These are phyloP conservation scores for Fomitopsis palustris DNA, from an alignment of 1,284 basidiomycete species.

Conservation along the genomic window DNA sequence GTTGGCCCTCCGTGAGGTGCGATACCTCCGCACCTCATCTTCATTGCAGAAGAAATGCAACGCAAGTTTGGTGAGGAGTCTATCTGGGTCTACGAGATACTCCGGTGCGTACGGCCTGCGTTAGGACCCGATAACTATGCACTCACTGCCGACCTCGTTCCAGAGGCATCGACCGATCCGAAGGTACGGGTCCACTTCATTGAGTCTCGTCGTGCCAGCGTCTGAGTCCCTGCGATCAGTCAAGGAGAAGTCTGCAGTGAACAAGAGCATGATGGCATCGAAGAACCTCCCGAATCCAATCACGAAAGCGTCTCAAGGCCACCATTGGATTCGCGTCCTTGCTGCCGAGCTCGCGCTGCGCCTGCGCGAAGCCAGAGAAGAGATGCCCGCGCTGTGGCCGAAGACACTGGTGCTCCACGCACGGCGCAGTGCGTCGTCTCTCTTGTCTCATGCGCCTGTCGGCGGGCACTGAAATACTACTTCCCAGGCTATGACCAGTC, in stretches of 20 bases:
- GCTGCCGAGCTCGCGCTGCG: slow-evolving; percentile 87
- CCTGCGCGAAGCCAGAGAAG: slow-evolving; percentile 78
- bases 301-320: slow-evolving; percentile 67
- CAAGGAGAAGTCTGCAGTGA: slow-evolving; percentile 77
- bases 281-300: slow-evolving; percentile 87
- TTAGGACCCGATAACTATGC: neutral
- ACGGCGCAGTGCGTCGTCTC: slow-evolving; percentile 50
- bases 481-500: slow-evolving; percentile 58
- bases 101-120: slow-evolving; percentile 45
- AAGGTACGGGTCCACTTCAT: slow-evolving; percentile 51
- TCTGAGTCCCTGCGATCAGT: slow-evolving; percentile 44
- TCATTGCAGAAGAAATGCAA: slow-evolving; percentile 70
- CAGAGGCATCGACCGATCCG: slow-evolving; percentile 87
- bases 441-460: neutral
- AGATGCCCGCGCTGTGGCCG: slow-evolving; percentile 82
- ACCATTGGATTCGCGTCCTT: slow-evolving; percentile 89
- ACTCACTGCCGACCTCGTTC: neutral
- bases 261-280: slow-evolving; percentile 91
- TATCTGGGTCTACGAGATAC: slow-evolving; percentile 88
- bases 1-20: slow-evolving; percentile 10
- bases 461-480: neutral
- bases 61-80: slow-evolving; percentile 79
- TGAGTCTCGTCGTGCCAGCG: slow-evolving; percentile 1
- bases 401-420: slow-evolving; percentile 83
- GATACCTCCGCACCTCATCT: neutral